These are phyloP conservation scores for Saccharomyces hybrid DNA, from an alignment of 1,139 yeast species.

Conservation along the genomic window DNA sequence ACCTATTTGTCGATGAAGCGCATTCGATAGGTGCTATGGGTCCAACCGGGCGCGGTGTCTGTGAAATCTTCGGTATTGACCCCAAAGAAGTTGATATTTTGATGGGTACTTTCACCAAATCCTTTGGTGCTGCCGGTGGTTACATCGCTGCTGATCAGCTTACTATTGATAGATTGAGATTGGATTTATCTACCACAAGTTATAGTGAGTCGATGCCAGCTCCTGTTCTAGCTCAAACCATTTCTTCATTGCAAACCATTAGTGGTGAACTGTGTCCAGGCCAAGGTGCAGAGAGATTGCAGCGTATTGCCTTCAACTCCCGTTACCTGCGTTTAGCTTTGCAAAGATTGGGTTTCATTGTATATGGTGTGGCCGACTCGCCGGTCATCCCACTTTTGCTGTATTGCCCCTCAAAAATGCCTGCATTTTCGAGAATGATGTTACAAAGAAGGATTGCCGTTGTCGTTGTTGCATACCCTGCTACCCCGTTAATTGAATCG, in stretches of 20 bases:
- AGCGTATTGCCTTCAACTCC: conserved; percentile 91
- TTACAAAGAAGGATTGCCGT: conserved; percentile 79
- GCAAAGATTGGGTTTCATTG: conserved; percentile 86
- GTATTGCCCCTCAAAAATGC: conserved; percentile 90
- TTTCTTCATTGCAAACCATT: conserved; percentile 70
- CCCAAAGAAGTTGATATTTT: conserved; percentile 73
- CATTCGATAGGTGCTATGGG: conserved; percentile 98
- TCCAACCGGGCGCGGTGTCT: conserved; percentile 85
- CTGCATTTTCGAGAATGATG: conserved; percentile 79
- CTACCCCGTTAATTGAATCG: conserved; percentile 85
- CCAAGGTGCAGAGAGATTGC: conserved; percentile 85
- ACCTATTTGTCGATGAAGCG: conserved; percentile 91
- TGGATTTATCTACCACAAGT: conserved; percentile 63
- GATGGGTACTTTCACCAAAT: conserved; percentile 97
- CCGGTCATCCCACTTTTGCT: conserved; percentile 89
- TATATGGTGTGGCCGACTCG: conserved; percentile 91
- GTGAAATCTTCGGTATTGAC: conserved; percentile 81
- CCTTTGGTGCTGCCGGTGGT: conserved; percentile 99
- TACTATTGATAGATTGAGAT: conserved; percentile 65
- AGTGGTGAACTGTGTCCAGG: conserved; percentile 82
- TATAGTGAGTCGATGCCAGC: conserved; percentile 87
- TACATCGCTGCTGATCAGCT: conserved; percentile 70
- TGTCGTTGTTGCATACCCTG: conserved; percentile 96
- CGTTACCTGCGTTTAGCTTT: conserved; percentile 86
- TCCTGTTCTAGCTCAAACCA: conserved; percentile 83